Percentiles rank a stretch among this genome's conserved stretches.
Evolutionary conservation across 768 basidiomycete species (phyloP).

Genomic region (Lentinula sp.): DNA sequence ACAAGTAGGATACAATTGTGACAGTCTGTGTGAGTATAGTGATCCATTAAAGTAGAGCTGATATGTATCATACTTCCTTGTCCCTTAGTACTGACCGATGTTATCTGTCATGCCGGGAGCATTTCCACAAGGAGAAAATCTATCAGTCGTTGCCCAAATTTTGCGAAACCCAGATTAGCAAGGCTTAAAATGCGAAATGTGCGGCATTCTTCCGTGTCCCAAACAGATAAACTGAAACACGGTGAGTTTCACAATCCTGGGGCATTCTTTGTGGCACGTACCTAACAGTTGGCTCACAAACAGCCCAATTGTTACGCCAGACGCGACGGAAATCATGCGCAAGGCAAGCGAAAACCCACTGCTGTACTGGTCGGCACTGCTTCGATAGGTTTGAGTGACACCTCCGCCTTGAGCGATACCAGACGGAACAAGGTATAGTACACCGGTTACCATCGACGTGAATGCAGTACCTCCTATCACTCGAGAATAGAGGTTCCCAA

Average conservation of each 20-base stretch:
- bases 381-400: constrained; percentile 53
- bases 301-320: constrained; percentile 80
- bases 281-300: constrained; percentile 73
- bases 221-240: constrained; percentile 55
- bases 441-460: constrained; percentile 89
- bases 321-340: constrained; percentile 79
- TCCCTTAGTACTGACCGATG: too few relatives aligned
- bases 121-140: too few relatives aligned
- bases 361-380: constrained; percentile 64
- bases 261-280: constrained; percentile 15
- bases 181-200: constrained; percentile 63
- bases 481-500: constrained; percentile 79
- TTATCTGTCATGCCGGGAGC: too few relatives aligned
- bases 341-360: constrained; percentile 75
- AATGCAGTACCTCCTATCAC: constrained; percentile 76
- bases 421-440: constrained; percentile 87
- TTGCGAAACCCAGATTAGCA: background rate
- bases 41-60: too few relatives aligned
- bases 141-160: background rate
- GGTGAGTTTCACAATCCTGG: background rate
- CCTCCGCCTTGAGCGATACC: constrained; percentile 74
- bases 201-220: constrained; percentile 68
- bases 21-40: too few relatives aligned
- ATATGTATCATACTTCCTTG: too few relatives aligned
- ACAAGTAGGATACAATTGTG: too few relatives aligned